Evolutionary conservation across 345 rosid genomes (phyloP).

Genomic region (Atalantia buxifolia): DNA sequence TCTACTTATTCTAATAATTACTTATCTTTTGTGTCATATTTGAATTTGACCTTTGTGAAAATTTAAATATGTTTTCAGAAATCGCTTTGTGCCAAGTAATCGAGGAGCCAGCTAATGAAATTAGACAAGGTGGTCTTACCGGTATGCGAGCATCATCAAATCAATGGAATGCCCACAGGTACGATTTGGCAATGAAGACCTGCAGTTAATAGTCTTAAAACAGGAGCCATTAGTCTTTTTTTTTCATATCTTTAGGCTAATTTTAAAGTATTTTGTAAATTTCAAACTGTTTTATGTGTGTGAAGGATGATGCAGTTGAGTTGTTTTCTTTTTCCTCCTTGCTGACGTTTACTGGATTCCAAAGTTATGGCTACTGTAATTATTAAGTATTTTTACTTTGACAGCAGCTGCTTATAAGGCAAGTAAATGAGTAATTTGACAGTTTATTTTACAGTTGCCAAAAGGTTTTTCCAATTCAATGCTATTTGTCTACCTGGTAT

Average conservation of each 20-base stretch:
- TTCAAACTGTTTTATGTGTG: neutral
- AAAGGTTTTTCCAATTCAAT: too few species aligned
- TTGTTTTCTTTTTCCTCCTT: neutral
- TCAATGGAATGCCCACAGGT: neutral
- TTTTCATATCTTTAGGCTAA: neutral
- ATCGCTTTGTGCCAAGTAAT: neutral
- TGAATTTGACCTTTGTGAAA: neutral
- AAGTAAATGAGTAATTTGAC: neutral
- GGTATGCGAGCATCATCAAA: neutral
- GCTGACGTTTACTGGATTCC: neutral
- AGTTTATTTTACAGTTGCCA: neutral
- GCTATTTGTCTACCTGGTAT: too few species aligned
- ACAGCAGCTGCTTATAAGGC: neutral
- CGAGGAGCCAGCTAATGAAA: neutral
- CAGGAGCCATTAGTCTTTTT: neutral
- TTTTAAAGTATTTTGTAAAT: neutral
- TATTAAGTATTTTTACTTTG: neutral
- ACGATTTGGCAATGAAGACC: neutral
- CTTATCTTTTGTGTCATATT: neutral
- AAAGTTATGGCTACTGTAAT: neutral
- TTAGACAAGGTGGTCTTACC: neutral
- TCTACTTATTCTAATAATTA: neutral
- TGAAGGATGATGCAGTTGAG: neutral
- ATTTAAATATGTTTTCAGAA: neutral
- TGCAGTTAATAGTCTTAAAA: neutral